Conservation (phyloP, 2,329 filamentous ascomycete genomes). For the Apiospora rasikravindrae region DNA sequence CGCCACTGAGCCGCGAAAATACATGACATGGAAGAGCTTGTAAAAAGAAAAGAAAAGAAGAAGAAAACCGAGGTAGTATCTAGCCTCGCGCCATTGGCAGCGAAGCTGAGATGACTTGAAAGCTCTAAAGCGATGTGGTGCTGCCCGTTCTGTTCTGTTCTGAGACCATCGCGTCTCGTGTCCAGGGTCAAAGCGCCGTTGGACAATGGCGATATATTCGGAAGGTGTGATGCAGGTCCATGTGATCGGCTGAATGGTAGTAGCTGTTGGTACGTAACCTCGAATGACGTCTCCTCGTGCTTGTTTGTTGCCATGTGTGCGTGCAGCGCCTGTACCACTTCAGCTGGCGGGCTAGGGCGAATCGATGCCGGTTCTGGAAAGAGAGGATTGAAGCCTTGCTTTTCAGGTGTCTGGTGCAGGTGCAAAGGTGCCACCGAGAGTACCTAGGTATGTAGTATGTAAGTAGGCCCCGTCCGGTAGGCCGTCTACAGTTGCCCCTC, state of each 20-base stretch:
- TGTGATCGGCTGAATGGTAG: not conserved
- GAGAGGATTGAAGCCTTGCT: not conserved
- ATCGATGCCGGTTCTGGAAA: not conserved
- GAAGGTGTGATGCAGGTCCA: not conserved
- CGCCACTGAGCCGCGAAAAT: conserved; percentile 3
- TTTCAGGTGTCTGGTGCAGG: not conserved
- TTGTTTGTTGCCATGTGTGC: not conserved
- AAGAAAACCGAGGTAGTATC: not conserved
- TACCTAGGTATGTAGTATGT: not conserved
- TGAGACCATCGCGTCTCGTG: conserved; percentile 8
- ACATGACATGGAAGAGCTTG: not conserved
- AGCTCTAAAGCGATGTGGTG: not conserved
- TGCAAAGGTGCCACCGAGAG: not conserved
- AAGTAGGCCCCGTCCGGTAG: too few species aligned
- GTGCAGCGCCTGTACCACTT: not conserved
- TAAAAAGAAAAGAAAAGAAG: too few species aligned
- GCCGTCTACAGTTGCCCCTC: not conserved
- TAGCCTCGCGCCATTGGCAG: conserved; percentile 2
- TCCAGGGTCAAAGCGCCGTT: not conserved
- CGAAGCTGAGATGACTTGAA: not conserved
- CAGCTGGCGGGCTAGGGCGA: not conserved
- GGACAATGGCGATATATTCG: not conserved
- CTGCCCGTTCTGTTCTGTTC: not conserved
- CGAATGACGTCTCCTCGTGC: not conserved
- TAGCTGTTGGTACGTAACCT: not conserved